These are phyloP conservation scores for Tetrahymena elliotti DNA, from an alignment of 73 alveolate species.

Conservation along the genomic window DNA sequence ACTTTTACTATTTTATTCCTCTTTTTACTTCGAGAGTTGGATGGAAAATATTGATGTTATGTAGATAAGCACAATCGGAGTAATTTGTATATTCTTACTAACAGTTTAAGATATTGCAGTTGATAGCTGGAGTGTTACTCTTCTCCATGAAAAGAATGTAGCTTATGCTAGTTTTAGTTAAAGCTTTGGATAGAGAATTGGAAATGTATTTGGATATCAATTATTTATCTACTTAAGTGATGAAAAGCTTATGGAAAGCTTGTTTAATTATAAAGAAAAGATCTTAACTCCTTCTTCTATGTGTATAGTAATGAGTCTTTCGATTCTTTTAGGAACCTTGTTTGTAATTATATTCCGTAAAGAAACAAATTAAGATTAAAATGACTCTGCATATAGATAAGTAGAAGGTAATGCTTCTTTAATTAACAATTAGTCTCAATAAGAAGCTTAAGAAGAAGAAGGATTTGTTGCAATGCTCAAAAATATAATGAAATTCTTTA, in stretches of 20 bases:
- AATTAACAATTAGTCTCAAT: neutral
- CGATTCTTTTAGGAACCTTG: neutral
- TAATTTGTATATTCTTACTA: neutral
- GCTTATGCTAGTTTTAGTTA: neutral
- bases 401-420: neutral
- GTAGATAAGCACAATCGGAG: conserved; percentile 4
- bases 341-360: neutral
- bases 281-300: neutral
- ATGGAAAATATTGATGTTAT: conserved; percentile 10
- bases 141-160: neutral
- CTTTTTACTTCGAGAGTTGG: neutral
- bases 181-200: neutral
- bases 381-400: neutral
- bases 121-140: conserved; percentile 25
- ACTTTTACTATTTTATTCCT: neutral
- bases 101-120: conserved; percentile 28
- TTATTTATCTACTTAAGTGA: neutral
- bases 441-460: neutral
- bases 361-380: neutral
- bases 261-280: neutral
- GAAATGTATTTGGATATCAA: neutral
- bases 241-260: neutral
- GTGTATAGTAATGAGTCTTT: neutral
- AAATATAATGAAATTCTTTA: neutral
- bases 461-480: neutral